These are phyloP conservation scores for Agaricales sp. DNA, from an alignment of 1,284 basidiomycete genomes.

Conservation along the genomic window DNA sequence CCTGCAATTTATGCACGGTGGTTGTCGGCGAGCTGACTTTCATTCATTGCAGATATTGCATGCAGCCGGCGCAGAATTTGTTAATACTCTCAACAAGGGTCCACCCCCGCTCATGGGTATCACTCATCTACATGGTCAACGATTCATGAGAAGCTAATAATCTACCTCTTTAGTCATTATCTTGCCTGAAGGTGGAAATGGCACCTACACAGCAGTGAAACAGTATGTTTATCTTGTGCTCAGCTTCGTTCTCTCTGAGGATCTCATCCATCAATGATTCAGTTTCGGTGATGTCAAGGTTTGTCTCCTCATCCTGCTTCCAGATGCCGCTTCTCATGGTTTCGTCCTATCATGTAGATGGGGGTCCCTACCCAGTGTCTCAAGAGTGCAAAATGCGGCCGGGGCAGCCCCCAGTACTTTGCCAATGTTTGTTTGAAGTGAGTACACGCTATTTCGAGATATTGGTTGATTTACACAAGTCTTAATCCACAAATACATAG, in stretches of 20 bases:
- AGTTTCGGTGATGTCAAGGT: conserved; percentile 65
- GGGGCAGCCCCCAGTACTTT: conserved; percentile 62
- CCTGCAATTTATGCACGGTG: too few relatives aligned
- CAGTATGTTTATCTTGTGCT: conserved; percentile 44
- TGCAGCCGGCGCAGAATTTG: not conserved
- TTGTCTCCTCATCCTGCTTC: not conserved
- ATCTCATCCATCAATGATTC: too few relatives aligned
- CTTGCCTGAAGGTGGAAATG: conserved; percentile 63
- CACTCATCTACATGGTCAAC: too few relatives aligned
- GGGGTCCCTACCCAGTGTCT: conserved; percentile 70
- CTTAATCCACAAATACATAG: too few relatives aligned
- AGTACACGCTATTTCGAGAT: conserved; percentile 12
- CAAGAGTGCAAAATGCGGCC: conserved; percentile 48
- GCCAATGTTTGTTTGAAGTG: conserved; percentile 73
- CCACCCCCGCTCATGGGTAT: not conserved
- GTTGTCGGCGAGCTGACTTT: too few relatives aligned
- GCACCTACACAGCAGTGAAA: conserved; percentile 67
- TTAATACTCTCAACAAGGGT: not conserved
- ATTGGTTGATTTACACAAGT: conserved; percentile 4
- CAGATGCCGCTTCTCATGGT: not conserved
- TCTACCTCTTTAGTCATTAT: conserved; percentile 29
- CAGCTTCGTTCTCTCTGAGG: not conserved
- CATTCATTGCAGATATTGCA: not conserved
- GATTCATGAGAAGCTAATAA: not conserved
- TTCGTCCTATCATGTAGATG: conserved; percentile 26